phyloP scores from a whole-genome alignment of 1,284 basidiomycete species.

The Cystobasidium pallidum region DNA sequence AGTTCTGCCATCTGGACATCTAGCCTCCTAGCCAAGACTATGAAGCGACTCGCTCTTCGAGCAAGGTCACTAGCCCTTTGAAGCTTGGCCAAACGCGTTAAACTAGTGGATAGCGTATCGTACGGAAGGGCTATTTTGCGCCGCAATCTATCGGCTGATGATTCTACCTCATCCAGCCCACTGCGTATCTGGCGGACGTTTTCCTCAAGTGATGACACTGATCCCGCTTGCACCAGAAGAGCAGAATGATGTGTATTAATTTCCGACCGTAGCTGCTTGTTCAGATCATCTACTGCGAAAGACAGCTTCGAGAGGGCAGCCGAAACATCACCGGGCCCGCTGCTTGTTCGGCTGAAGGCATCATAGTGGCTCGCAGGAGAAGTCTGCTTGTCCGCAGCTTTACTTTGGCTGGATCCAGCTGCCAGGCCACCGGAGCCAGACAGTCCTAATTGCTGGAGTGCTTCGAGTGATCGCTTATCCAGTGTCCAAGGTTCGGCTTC shows the following conservation, averaged over 20 bases:
- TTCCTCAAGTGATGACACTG: conserved; percentile 72
- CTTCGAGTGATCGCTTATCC: conserved; percentile 34
- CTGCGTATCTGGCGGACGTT: conserved; percentile 53
- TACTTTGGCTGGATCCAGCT: background rate
- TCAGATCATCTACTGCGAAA: conserved; percentile 82
- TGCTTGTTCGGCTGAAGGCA: conserved; percentile 27
- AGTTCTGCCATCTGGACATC: conserved; percentile 62
- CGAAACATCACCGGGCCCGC: conserved; percentile 65
- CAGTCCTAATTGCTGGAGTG: conserved; percentile 35
- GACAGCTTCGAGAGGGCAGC: conserved; percentile 81
- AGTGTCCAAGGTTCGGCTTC: conserved; percentile 22
- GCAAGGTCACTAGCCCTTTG: conserved; percentile 81
- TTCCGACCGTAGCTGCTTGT: conserved; percentile 78
- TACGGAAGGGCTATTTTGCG: conserved; percentile 82
- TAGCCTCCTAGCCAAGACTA: conserved; percentile 75
- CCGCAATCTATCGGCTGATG: conserved; percentile 65
- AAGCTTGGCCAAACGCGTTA: conserved; percentile 72
- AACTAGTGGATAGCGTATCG: conserved; percentile 69
- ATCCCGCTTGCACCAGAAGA: conserved; percentile 62
- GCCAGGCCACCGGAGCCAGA: background rate
- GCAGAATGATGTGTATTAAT: conserved; percentile 58
- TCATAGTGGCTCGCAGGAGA: conserved; percentile 3
- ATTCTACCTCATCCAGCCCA: conserved; percentile 53
- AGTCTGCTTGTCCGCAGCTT: background rate
- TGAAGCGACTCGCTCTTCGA: conserved; percentile 77